Base-by-base conservation (phyloP, 2,329 filamentous ascomycete species). In the Xylariaceae sp. region DNA sequence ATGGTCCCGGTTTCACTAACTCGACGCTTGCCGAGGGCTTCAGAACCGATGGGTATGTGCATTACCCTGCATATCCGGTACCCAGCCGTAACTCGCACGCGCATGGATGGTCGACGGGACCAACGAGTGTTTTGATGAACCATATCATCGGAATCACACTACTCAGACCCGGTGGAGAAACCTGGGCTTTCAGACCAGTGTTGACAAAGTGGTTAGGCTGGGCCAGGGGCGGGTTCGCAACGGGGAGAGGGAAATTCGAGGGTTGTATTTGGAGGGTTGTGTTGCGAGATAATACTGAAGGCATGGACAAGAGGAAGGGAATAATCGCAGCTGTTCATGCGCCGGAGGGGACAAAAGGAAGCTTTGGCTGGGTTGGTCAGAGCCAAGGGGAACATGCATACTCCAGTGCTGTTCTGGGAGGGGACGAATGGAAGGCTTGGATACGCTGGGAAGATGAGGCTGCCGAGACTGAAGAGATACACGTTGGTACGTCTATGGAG, bases 21-120 rank as follows among this genome's bases (percentile, higher is more conserved):
- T 60, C 53, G 24, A 69, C 67, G 3, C 62, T 69, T 18, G 61
- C 65, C 15, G 67, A 70, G 48, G 67, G 67, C 3, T 69, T 66
- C 45, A 50, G 57, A 8, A 55, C 61, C 6, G 61, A 68, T 45
- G 67, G 66, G 28, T 38, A 59, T 43, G 42, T 60, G 28, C 54
- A 62, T 39, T 64, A 64, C 46, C 59, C 60, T 3, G 56, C 60
- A 2, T 64, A 65, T 41, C 47, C 17, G 15, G 33, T 17, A 13
- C 15, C 17, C 13, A 17, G 33, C 17, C 13, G 33, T 7, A 19
- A 17, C 17, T 34, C 33, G 33, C 33, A 19, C 33, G 13, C 13
- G 30, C 33, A 17, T 7, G 9, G 33, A 7, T 34, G 13, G 30
- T n/a, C 30, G 30, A n/a, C 33, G 33, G 33, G 30, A n/a, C 30